Percentiles rank a stretch among this genome's conserved stretches.
Evolutionary conservation across 2,329 filamentous ascomycete species (phyloP).

Genomic region (Aspergillus amoenus): DNA sequence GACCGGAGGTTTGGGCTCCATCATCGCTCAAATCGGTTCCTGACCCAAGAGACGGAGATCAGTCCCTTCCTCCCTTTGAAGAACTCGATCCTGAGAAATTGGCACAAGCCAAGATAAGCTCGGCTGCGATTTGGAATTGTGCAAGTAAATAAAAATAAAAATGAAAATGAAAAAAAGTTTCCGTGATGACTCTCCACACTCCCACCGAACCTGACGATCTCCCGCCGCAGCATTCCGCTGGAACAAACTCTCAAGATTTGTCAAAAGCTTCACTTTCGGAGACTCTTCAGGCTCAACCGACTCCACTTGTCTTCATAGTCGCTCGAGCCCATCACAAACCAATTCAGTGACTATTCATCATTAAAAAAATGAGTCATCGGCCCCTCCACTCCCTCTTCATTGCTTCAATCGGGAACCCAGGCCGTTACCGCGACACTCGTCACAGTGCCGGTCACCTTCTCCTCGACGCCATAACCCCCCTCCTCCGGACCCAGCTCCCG

Average conservation of each 20-base stretch:
- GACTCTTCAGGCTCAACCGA: not conserved
- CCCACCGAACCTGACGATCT: conserved; percentile 5
- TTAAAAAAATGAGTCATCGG: conserved; percentile 6
- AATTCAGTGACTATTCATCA: too few relatives aligned
- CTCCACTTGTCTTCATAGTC: not conserved
- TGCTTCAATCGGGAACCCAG: conserved; percentile 83
- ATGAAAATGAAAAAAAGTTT: not conserved
- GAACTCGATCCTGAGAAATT: not conserved
- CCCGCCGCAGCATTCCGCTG: conserved; percentile 6
- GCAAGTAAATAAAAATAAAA: not conserved
- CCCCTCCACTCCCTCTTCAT: conserved; percentile 61
- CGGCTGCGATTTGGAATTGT: not conserved
- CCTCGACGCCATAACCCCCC: conserved; percentile 60
- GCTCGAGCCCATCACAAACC: too few relatives aligned
- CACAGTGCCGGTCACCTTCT: conserved; percentile 86
- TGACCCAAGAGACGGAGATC: not conserved
- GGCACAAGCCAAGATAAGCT: not conserved
- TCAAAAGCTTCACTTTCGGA: not conserved
- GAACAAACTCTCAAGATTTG: not conserved
- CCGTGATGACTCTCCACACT: not conserved
- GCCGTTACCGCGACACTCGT: conserved; percentile 69
- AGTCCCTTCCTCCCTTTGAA: too few relatives aligned
- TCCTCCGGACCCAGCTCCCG: conserved; percentile 54
- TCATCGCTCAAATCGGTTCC: not conserved
- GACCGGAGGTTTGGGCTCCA: not conserved